A percentile compares a stretch with the other conserved stretches of the same genome.
phyloP scores from a whole-genome alignment of 73 alveolate genomes.

The Paramecium sexaurelia region DNA sequence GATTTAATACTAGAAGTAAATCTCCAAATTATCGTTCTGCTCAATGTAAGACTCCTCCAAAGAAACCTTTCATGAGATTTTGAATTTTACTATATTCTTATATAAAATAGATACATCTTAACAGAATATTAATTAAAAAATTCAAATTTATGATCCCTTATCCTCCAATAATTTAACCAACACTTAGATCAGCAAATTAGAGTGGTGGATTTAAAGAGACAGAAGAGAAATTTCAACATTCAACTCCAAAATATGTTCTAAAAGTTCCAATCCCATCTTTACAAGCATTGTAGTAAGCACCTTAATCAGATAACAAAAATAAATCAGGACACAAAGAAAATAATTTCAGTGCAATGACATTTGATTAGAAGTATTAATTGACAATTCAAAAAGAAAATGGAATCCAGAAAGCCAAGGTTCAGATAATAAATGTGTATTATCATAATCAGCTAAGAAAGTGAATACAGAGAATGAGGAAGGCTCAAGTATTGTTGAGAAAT shows the following conservation, averaged over 20 bases:
- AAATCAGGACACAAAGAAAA: constrained; percentile 46
- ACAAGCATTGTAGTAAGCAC: neutral
- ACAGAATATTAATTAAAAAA: constrained; percentile 1
- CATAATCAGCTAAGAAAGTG: constrained; percentile 21
- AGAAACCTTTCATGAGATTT: neutral
- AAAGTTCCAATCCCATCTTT: constrained; percentile 45
- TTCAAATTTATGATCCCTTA: neutral
- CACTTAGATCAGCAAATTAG: neutral
- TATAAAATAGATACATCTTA: neutral
- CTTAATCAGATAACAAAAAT: neutral
- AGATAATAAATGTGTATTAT: constrained; percentile 4
- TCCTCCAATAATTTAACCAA: constrained; percentile 18
- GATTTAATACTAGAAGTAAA: neutral
- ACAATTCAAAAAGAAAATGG: constrained; percentile 11
- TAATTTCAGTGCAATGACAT: constrained; percentile 21
- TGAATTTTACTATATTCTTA: neutral
- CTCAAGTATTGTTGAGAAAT: constrained; percentile 30
- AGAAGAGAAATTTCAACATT: neutral
- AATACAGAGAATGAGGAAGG: constrained; percentile 50
- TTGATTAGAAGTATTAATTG: constrained; percentile 39
- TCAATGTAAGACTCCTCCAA: neutral
- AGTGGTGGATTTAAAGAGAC: neutral
- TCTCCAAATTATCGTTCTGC: neutral
- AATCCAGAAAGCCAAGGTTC: constrained; percentile 33
- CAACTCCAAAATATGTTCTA: constrained; percentile 31